Conservation (phyloP, 768 basidiomycete genomes). For the Strobilomyces echinocephalus region DNA sequence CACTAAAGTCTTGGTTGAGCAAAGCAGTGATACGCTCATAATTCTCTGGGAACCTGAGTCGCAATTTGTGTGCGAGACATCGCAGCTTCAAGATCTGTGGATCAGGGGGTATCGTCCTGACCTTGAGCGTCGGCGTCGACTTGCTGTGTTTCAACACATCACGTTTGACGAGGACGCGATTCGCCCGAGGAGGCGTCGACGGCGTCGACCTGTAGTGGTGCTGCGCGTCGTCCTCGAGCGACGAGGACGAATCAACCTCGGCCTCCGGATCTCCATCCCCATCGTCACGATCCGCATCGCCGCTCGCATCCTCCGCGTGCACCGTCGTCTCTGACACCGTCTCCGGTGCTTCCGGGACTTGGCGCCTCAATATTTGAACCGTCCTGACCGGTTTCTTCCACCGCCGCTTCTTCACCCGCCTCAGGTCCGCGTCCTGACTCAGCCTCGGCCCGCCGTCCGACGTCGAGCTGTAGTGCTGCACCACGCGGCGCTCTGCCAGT, state of each 20-base stretch:
- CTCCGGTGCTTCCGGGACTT: conserved; percentile 15
- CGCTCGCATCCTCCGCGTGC: conserved; percentile 21
- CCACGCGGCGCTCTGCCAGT: conserved; percentile 25
- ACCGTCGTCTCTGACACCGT: conserved; percentile 21
- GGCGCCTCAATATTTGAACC: conserved; percentile 28
- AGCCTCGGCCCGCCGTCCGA: conserved; percentile 37
- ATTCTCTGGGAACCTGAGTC: conserved; percentile 54
- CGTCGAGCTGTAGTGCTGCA: conserved; percentile 29
- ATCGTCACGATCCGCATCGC: conserved; percentile 27
- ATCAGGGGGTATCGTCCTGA: conserved; percentile 40
- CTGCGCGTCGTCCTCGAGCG: conserved; percentile 17
- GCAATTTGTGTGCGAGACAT: conserved; percentile 51
- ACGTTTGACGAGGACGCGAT: conserved; percentile 20
- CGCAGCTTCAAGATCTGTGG: conserved; percentile 48
- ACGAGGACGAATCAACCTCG: conserved; percentile 29
- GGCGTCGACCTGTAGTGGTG: conserved; percentile 24
- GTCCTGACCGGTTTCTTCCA: conserved; percentile 31
- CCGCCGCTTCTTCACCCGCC: conserved; percentile 37
- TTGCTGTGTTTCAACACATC: conserved; percentile 37
- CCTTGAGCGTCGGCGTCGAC: conserved; percentile 44
- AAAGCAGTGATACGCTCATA: conserved; percentile 28
- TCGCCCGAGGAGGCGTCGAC: conserved; percentile 29
- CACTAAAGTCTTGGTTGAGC: conserved; percentile 34
- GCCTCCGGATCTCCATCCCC: conserved; percentile 10
- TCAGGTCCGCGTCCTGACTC: conserved; percentile 36